Evolutionary conservation across 768 basidiomycete species (phyloP).

Genomic region (Suillus cothurnatus): DNA sequence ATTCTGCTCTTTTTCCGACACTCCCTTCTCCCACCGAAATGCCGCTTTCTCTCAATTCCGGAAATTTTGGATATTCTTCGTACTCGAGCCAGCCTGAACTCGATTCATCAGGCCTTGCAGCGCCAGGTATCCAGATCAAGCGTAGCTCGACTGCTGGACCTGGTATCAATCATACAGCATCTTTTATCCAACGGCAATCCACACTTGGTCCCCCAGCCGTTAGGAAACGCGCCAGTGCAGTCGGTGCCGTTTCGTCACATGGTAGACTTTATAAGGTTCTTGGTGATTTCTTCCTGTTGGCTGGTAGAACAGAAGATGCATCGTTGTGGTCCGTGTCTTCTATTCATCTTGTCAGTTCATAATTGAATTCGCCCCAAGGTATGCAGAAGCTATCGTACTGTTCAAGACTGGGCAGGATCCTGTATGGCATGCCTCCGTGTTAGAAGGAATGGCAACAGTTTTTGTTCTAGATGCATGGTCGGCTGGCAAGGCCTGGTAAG

Average conservation of each 20-base stretch:
- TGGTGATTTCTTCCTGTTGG: conserved; percentile 85
- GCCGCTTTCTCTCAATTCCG: conserved; percentile 54
- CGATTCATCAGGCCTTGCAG: conserved; percentile 20
- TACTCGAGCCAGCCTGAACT: conserved; percentile 63
- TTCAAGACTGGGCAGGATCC: conserved; percentile 75
- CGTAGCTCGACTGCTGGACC: conserved; percentile 57
- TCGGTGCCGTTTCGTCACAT: conserved; percentile 75
- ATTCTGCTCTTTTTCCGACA: conserved; percentile 63
- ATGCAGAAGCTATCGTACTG: conserved; percentile 80
- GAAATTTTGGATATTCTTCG: conserved; percentile 48
- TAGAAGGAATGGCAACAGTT: conserved; percentile 84
- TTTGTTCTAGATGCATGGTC: conserved; percentile 86
- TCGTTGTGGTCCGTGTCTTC: conserved; percentile 63
- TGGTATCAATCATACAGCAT: conserved; percentile 20
- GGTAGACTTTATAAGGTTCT: conserved; percentile 87
- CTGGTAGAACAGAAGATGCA: conserved; percentile 86
- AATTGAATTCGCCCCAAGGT: conserved; percentile 51
- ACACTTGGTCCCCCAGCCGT: conserved; percentile 44
- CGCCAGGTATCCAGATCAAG: conserved; percentile 41
- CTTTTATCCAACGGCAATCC: conserved; percentile 48
- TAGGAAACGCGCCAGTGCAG: conserved; percentile 64
- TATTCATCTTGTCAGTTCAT: conserved; percentile 11
- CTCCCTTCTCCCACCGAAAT: conserved; percentile 64
- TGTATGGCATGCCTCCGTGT: conserved; percentile 86
- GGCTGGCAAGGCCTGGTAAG: conserved; percentile 68